Conservation (phyloP, 768 basidiomycete genomes). For the Tylopilus rubrobrunneus region DNA sequence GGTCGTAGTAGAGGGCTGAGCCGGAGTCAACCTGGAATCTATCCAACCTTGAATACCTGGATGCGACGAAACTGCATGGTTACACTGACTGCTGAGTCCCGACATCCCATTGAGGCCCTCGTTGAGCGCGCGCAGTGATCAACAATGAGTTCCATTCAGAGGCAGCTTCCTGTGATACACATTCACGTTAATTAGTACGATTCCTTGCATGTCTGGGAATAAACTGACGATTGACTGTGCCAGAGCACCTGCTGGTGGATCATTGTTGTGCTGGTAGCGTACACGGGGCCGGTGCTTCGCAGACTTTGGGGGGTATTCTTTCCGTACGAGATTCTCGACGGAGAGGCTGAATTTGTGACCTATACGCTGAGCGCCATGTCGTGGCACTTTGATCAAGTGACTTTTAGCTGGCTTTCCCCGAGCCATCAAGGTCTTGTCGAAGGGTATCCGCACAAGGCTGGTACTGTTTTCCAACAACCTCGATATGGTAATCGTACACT, state of each 20-base stretch:
- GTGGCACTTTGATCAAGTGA: constrained; percentile 64
- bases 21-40: constrained; percentile 76
- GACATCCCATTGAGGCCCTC: constrained; percentile 86
- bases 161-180: constrained; percentile 54
- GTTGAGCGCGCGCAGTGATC: constrained; percentile 71
- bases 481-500: constrained; percentile 11
- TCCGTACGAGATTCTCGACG: constrained; percentile 52
- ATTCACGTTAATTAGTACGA: neutral
- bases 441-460: neutral
- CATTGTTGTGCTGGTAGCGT: constrained; percentile 55
- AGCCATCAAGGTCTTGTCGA: constrained; percentile 15
- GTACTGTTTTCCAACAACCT: neutral
- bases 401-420: constrained; percentile 49
- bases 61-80: neutral
- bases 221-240: constrained; percentile 63
- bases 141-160: constrained; percentile 85
- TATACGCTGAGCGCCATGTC: constrained; percentile 71
- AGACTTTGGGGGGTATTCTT: constrained; percentile 49
- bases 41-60: neutral
- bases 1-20: constrained; percentile 72
- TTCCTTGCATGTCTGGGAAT: neutral
- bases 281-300: constrained; percentile 30
- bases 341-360: constrained; percentile 59
- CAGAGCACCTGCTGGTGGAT: constrained; percentile 40
- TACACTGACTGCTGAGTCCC: constrained; percentile 75